Percentiles rank a stretch among this genome's conserved stretches.
These are phyloP conservation scores for Leishmania braziliensis DNA, from an alignment of 208 protist genomes.

Conservation along the genomic window DNA sequence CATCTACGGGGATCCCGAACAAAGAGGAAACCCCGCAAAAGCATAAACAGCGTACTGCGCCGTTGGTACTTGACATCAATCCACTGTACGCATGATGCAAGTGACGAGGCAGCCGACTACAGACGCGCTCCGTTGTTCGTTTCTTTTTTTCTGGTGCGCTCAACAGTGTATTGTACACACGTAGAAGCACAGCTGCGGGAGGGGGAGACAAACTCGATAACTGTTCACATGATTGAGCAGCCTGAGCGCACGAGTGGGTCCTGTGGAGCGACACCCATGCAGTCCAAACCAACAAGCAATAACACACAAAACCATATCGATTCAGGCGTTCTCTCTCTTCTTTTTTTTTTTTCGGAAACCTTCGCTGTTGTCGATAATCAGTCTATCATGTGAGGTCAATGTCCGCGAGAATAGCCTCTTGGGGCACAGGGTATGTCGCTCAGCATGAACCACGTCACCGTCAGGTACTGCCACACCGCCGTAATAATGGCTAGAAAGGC, in stretches of 20 bases:
- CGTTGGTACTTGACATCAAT: not conserved
- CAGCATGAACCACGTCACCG: slow-evolving; percentile 74
- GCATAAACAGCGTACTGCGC: not conserved
- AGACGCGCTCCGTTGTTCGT: not conserved
- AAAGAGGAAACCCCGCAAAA: not conserved
- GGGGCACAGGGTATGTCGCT: slow-evolving; percentile 76
- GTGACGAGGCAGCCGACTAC: not conserved
- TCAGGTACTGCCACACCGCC: slow-evolving; percentile 66
- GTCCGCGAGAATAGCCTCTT: slow-evolving; percentile 36
- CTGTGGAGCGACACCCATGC: not conserved
- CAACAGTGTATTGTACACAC: not conserved
- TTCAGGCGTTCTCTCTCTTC: not conserved
- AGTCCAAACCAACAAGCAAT: not conserved
- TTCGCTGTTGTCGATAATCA: not conserved
- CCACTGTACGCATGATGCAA: not conserved
- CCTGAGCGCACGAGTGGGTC: not conserved
- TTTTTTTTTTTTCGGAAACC: not conserved
- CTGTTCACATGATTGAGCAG: not conserved
- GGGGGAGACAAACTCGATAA: not conserved
- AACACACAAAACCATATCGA: not conserved
- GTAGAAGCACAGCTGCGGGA: not conserved
- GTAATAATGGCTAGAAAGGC: slow-evolving; percentile 52
- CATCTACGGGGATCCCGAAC: not conserved
- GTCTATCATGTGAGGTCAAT: slow-evolving; percentile 4
- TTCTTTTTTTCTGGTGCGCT: not conserved